Evolutionary conservation across 169 alveolate genomes (phyloP).

Genomic region (Plasmodium relictum): DNA sequence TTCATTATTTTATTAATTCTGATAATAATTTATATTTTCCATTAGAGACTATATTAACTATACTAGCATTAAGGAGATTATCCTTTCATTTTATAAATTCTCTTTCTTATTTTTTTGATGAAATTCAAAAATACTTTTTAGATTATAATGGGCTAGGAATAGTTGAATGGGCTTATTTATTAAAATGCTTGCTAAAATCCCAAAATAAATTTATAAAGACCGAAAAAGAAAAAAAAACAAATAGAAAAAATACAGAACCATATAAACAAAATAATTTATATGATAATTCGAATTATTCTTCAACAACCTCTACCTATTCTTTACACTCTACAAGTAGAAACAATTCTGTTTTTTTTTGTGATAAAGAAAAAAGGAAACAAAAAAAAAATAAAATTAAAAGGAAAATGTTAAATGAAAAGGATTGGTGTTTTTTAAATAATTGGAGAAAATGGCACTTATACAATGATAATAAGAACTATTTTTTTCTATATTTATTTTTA

Average conservation of each 20-base stretch:
- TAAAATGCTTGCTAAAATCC: slow-evolving; percentile 40
- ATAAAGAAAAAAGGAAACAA: background rate
- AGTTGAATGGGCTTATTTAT: slow-evolving; percentile 48
- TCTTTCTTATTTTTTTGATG: slow-evolving; percentile 23
- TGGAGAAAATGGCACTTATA: slow-evolving; percentile 53
- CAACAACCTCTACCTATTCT: background rate
- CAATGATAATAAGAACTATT: slow-evolving; percentile 15
- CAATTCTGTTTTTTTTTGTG: background rate
- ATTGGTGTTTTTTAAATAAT: slow-evolving; percentile 55
- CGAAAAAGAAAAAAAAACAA: background rate
- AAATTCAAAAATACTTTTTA: slow-evolving; percentile 12
- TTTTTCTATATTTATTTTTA: slow-evolving; percentile 40
- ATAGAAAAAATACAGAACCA: background rate
- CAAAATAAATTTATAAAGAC: slow-evolving; percentile 20
- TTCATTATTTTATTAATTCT: slow-evolving; percentile 7
- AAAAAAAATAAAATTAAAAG: background rate
- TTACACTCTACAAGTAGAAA: background rate
- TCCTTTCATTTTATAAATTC: slow-evolving; percentile 39
- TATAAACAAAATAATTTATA: background rate
- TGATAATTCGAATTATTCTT: background rate
- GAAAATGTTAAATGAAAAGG: slow-evolving; percentile 43
- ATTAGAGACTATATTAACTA: slow-evolving; percentile 18
- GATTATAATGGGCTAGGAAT: slow-evolving; percentile 14
- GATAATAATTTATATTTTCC: slow-evolving; percentile 45
- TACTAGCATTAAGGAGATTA: slow-evolving; percentile 41